Conservation (phyloP, 208 protist species). For the Acanthamoeba polyphaga region DNA sequence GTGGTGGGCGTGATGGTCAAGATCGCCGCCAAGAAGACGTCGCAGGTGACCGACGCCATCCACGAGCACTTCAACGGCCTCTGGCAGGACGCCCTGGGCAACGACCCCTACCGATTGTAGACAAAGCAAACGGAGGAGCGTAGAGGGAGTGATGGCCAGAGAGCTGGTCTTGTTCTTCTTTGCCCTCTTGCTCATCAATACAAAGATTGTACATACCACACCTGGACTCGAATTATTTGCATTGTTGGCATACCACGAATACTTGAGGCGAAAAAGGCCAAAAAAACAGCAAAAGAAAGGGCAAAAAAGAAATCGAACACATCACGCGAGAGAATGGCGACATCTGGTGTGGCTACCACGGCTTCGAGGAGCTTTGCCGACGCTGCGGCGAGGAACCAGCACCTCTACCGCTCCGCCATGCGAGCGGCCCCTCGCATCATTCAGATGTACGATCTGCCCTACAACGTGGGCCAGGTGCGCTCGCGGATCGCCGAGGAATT, state of each 20-base stretch:
- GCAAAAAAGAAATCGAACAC: not conserved
- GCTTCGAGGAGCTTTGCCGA: conserved; percentile 33
- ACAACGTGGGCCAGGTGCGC: not conserved
- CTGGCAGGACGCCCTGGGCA: conserved; percentile 19
- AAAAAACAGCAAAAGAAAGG: not conserved
- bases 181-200: too few relatives aligned
- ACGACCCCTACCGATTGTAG: conserved; percentile 20
- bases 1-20: conserved; percentile 49
- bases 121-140: too few relatives aligned
- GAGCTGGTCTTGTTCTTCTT: too few relatives aligned
- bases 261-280: too few relatives aligned
- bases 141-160: too few relatives aligned
- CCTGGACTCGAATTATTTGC: too few relatives aligned
- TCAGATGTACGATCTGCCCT: conserved; percentile 62
- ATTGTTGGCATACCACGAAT: too few relatives aligned
- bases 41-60: conserved; percentile 50
- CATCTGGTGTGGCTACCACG: conserved; percentile 22
- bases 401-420: conserved; percentile 59
- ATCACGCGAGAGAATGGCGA: not conserved
- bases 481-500: conserved; percentile 55
- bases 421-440: conserved; percentile 51
- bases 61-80: conserved; percentile 21
- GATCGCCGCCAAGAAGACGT: conserved; percentile 54
- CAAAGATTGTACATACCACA: too few relatives aligned
- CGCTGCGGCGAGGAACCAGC: conserved; percentile 12